Evolutionary conservation across 805 yeast genomes (phyloP).

Genomic region (Cyberlindnera samutprakarnensis): DNA sequence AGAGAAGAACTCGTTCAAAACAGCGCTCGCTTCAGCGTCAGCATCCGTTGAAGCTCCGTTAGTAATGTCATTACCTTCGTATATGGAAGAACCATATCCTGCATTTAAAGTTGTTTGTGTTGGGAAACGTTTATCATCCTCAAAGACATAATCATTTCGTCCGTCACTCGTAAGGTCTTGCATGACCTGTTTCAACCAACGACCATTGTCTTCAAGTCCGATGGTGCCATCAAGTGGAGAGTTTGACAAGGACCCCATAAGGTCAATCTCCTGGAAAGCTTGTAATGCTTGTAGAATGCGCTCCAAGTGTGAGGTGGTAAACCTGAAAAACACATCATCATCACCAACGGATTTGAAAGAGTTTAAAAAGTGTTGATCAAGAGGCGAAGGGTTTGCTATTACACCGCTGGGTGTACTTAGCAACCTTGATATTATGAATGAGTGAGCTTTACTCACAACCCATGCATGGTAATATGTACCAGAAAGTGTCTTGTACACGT

Average conservation of each 20-base stretch:
- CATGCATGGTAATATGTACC: slow-evolving; percentile 22
- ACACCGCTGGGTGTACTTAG: slow-evolving; percentile 3
- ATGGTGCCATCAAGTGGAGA: slow-evolving; percentile 1
- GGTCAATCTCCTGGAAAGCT: slow-evolving; percentile 7
- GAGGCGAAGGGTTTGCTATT: background rate
- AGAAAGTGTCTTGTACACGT: slow-evolving; percentile 9
- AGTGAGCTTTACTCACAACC: slow-evolving; percentile 18
- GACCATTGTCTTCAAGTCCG: background rate
- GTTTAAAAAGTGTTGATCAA: slow-evolving; percentile 9
- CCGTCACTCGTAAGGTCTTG: background rate
- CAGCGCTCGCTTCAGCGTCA: no score
- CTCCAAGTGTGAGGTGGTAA: slow-evolving; percentile 8
- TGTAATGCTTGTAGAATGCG: slow-evolving; percentile 4
- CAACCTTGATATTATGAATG: slow-evolving; percentile 10
- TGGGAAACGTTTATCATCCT: no score
- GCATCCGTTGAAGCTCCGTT: no score
- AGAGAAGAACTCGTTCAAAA: no score
- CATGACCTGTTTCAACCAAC: background rate
- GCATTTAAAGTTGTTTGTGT: no score
- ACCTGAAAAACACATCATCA: slow-evolving; percentile 15
- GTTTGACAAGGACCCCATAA: background rate
- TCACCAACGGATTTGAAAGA: slow-evolving; percentile 3
- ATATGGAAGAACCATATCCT: no score
- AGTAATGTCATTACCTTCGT: no score
- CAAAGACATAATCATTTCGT: no score